Evolutionary conservation across 805 yeast species (phyloP).

Genomic region (Priceomyces medius): DNA sequence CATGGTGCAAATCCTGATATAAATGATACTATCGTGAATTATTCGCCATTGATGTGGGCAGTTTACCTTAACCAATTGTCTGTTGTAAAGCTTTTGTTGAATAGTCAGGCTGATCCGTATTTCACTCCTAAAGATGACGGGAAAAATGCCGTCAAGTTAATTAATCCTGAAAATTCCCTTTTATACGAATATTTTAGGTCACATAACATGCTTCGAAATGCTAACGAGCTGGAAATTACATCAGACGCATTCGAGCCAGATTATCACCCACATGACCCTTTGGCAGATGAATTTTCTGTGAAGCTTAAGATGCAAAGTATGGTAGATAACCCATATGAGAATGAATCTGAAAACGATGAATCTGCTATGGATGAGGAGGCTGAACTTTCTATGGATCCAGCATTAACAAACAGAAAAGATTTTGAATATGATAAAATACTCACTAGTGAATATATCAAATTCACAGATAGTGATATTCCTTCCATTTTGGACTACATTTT

Average conservation of each 20-base stretch:
- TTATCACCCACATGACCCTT: conserved; percentile 17
- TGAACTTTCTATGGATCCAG: conserved; percentile 28
- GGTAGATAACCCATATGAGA: conserved; percentile 15
- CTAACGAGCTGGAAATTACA: conserved; percentile 13
- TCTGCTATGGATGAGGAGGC: conserved; percentile 28
- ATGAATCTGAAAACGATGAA: conserved; percentile 15
- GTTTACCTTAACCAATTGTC: conserved; percentile 58
- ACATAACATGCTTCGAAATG: conserved; percentile 38
- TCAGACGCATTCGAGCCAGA: conserved; percentile 16
- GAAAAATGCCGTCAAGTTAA: conserved; percentile 57
- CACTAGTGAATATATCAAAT: conserved; percentile 60
- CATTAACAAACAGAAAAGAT: conserved; percentile 27
- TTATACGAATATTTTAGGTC: conserved; percentile 57
- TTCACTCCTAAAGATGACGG: conserved; percentile 29
- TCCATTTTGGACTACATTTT: conserved; percentile 49
- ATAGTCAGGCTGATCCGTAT: conserved; percentile 63
- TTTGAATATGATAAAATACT: conserved; percentile 58
- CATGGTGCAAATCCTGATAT: conserved; percentile 49
- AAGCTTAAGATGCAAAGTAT: conserved; percentile 35
- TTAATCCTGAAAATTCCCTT: conserved; percentile 51
- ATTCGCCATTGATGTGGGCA: conserved; percentile 87
- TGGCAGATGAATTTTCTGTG: conserved; percentile 32
- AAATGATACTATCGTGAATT: conserved; percentile 49
- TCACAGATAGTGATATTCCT: conserved; percentile 58
- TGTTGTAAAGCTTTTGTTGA: conserved; percentile 56